Base-by-base conservation (phyloP, 2,329 filamentous ascomycete genomes). In the Colletotrichum endophyticum region DNA sequence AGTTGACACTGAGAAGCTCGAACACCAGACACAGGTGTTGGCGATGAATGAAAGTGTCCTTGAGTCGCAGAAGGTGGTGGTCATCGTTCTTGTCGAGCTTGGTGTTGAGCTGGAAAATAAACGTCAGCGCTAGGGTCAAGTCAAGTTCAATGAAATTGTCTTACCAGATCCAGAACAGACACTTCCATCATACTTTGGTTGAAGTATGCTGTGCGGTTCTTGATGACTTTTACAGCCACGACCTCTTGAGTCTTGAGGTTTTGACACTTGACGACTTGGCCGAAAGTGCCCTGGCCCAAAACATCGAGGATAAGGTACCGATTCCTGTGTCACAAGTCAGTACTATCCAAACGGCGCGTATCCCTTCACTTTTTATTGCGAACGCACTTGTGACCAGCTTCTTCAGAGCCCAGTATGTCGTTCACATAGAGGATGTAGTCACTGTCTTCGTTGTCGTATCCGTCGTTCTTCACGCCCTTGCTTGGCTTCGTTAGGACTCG, bases 101-200 rank as follows among this genome's bases (percentile, higher is more conserved):
- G 79, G 96, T 98, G 84, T 99, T 99, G 82, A 99, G 91, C 95
- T 97, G 81, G 3, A 64, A 49, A 25, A 32, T 49, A 79, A 44
- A n/a, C 9, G 62, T 78, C 30, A 78, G 61, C 63, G 16, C 3
- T 16, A 27, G 12, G 62, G 25, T 44, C 28, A n/a, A 44, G 13
- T 39, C 62, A 27, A 34, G 34, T 27, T 22, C 8, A 25, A 36
- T 13, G 69, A 34, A 56, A 28, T 62, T 16, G 70, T 80, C 92
- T 74, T 89, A 98, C 95, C 89, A 99, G 84, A 85, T 99, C 97
- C 74, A 99, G 89, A 28, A 99, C 97, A 3, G 97, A 99, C 36
- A 99, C 97, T 84, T 99, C 97, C 97, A 99, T 99, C 97, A 99
- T 99, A 85, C 97, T 99, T 86, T 99, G 97, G 84, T 99, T 99